phyloP scores from a whole-genome alignment of 805 yeast species.

The Ogataea methylovora region DNA sequence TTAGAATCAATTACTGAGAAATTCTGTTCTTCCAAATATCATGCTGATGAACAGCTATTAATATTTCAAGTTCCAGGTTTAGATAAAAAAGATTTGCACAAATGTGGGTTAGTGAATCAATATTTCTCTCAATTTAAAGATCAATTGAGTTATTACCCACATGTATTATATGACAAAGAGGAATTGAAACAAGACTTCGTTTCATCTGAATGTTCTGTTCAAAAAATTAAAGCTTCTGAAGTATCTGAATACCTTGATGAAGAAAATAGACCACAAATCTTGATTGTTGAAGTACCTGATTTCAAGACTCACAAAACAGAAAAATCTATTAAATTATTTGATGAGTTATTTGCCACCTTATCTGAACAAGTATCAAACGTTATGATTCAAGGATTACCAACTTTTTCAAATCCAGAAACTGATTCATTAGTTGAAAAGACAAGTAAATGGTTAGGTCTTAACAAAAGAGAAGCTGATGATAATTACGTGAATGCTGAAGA shows the following conservation, averaged over 20 bases:
- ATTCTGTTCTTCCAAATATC: background rate
- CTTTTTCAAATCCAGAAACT: conserved; percentile 3
- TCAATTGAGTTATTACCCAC: background rate
- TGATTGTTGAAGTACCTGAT: no score
- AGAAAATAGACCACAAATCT: no score
- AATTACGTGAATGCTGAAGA: conserved; percentile 14
- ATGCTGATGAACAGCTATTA: conserved; percentile 1
- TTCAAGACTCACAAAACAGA: no score
- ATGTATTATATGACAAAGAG: conserved; percentile 1
- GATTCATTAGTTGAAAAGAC: conserved; percentile 13
- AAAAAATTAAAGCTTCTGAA: no score
- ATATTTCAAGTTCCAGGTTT: conserved; percentile 9
- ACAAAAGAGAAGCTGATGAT: conserved; percentile 11
- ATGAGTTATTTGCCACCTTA: no score
- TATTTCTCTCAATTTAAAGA: background rate
- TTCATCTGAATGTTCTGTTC: no score
- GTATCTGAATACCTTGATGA: no score
- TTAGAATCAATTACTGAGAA: background rate
- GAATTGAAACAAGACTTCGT: no score
- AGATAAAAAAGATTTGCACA: conserved; percentile 5
- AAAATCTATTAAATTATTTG: no score
- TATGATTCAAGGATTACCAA: conserved; percentile 27
- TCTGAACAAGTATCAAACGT: conserved; percentile 9
- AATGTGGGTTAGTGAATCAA: background rate
- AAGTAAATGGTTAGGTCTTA: conserved; percentile 7